Evolutionary conservation across 2,329 filamentous ascomycete species (phyloP), one percentile per base, ranked within the genome.

Genomic region (Cladosporium sp.): DNA sequence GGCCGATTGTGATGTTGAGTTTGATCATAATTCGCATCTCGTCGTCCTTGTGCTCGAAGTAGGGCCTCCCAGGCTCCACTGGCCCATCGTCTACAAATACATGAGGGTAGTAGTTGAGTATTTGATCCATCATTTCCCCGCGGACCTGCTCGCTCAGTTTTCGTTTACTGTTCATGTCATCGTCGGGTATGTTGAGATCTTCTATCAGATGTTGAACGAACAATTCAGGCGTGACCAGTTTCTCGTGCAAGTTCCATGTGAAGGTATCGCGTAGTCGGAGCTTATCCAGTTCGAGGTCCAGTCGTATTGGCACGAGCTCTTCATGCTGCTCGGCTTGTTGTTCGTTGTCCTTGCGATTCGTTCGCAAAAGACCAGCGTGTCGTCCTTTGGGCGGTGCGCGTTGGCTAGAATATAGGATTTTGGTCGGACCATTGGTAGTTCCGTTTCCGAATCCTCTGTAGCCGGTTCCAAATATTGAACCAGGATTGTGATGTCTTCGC

Each of bases 1-100:
- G 90, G 49, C 94, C 95, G 75, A 99, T 97, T 7, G 95, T 98
- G 74, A 99, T 97, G 79, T 98, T 97, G 60, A 99, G 85, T 79
- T 97, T 98, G 79, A 99, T 88, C 52, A 96, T 82, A 71, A 99
- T 91, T 60, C 95, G 90, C 94, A 99, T 97, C 81, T 99, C 95
- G 76, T 99, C 95, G 76, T 99, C 97, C 80, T 98, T 98, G 82
- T 97, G 97, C 7, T 95, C 93, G 47, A 86, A 89, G 76, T 98
- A 98, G 0, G 94, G 93, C 14, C 96, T 84, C 75, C 95, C 90
- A 1, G 93, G 91, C 74, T 99, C 94, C 57, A 97, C 84, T 0
- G 94, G 88, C 73, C 97, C 92, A 73, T 98, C 94, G 72, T 96
- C 90, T 59, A 94, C 90, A 75, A 89, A 95, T 28, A 95, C 89